Percentiles rank a stretch among this genome's conserved stretches.
Conservation (phyloP, 371 early-diverging fungal genomes). For the Globomyces sp. region DNA sequence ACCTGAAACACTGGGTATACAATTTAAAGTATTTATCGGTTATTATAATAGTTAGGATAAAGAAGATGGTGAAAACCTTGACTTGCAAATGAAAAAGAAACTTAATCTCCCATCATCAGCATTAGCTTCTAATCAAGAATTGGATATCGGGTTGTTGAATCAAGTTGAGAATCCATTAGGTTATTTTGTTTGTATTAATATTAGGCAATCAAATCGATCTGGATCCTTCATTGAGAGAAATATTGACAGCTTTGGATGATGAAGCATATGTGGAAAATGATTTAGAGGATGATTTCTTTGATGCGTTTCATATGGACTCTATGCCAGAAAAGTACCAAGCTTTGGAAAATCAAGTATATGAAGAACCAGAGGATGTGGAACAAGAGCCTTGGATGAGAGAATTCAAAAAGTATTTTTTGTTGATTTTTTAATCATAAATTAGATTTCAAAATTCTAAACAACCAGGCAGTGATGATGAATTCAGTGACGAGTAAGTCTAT, state of each 20-base stretch:
- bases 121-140: slow-evolving; percentile 61
- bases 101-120: slow-evolving; percentile 71
- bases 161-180: slow-evolving; percentile 23
- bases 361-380: slow-evolving; percentile 44
- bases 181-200: slow-evolving; percentile 15
- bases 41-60: slow-evolving; percentile 1
- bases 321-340: slow-evolving; percentile 34
- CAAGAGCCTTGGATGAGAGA: slow-evolving; percentile 59
- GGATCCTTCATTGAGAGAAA: slow-evolving; percentile 66
- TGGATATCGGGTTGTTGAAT: slow-evolving; percentile 45
- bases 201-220: slow-evolving; percentile 7
- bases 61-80: slow-evolving; percentile 20
- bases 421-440: not conserved
- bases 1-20: slow-evolving; percentile 24
- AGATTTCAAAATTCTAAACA: slow-evolving; percentile 17
- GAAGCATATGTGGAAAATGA: slow-evolving; percentile 79
- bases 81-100: slow-evolving; percentile 16
- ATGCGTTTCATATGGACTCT: slow-evolving; percentile 52
- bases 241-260: slow-evolving; percentile 87
- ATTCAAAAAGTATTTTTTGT: slow-evolving; percentile 60
- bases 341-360: slow-evolving; percentile 37
- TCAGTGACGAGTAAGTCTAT: slow-evolving; percentile 32
- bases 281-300: slow-evolving; percentile 77
- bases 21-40: slow-evolving; percentile 32
- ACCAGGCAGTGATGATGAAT: slow-evolving; percentile 43